Evolutionary conservation across 345 rosid species (phyloP).

Genomic region (Heritiera littoralis): DNA sequence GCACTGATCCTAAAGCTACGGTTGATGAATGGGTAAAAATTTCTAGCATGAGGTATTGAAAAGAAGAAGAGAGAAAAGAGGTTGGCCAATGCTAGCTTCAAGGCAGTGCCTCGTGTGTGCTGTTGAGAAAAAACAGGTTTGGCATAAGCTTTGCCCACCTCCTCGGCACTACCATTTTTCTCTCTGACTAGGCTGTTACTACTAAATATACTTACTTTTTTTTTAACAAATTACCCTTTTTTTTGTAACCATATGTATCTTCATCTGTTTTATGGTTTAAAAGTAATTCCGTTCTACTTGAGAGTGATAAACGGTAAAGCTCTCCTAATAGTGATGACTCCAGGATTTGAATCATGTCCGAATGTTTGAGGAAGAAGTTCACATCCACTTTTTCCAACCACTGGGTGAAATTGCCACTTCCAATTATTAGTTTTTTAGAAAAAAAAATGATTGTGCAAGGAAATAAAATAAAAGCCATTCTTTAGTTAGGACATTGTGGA

Average conservation of each 20-base stretch:
- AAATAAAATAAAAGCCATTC: neutral
- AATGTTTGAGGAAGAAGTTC: no score
- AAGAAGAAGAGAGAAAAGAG: slow-evolving; percentile 11
- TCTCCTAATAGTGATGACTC: no score
- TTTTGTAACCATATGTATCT: no score
- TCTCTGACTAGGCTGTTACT: neutral
- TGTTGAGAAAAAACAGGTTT: slow-evolving; percentile 19
- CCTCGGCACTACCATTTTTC: neutral
- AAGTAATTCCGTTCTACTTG: no score
- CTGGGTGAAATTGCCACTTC: neutral
- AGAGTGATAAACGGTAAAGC: no score
- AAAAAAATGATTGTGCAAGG: neutral
- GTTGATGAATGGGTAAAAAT: neutral
- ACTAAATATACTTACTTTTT: neutral
- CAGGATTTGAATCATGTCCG: no score
- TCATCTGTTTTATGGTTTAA: no score
- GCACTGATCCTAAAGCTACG: slow-evolving; percentile 20
- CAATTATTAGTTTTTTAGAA: neutral
- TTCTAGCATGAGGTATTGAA: neutral
- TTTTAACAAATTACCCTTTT: neutral
- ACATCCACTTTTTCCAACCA: no score
- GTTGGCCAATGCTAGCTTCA: slow-evolving; percentile 25
- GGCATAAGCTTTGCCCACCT: neutral
- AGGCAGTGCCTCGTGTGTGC: slow-evolving; percentile 32
- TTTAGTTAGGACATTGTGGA: neutral